Evolutionary conservation across 2,329 filamentous ascomycete species (phyloP).

Genomic region (Penicillium sp.): DNA sequence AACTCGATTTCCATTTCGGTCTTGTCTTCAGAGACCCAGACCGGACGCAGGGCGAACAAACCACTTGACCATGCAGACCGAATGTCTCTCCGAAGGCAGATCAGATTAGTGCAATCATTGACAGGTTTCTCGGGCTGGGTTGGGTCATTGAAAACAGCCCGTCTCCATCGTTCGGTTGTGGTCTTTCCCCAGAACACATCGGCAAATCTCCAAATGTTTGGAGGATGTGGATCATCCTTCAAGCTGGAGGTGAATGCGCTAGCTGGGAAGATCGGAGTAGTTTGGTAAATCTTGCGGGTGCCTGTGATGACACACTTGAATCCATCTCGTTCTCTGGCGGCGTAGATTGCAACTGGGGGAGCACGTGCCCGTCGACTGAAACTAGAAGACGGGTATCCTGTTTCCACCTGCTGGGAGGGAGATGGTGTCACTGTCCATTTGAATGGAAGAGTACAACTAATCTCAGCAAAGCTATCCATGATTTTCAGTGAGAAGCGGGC

Average conservation of each 20-base stretch:
- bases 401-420: neutral
- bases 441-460: constrained; percentile 1
- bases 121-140: neutral
- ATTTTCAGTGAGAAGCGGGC: neutral
- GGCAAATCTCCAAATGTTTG: constrained; percentile 2
- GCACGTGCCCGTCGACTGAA: neutral
- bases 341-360: neutral
- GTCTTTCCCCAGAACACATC: constrained; percentile 7
- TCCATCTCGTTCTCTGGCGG: constrained; percentile 8
- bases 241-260: neutral
- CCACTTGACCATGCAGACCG: constrained; percentile 4
- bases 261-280: constrained; percentile 2
- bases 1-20: constrained; percentile 12
- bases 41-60: constrained; percentile 8
- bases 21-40: neutral
- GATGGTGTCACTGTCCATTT: constrained; percentile 1
- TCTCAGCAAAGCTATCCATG: neutral
- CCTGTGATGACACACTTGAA: constrained; percentile 10
- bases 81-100: constrained; percentile 10
- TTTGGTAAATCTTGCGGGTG: neutral
- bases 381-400: neutral
- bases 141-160: constrained; percentile 3
- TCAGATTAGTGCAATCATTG: constrained; percentile 8
- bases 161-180: constrained; percentile 1
- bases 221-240: neutral